Percentiles rank a stretch among this genome's conserved stretches.
Evolutionary conservation across 768 basidiomycete species (phyloP).

Genomic region (Boletus rufocinnamomeus): DNA sequence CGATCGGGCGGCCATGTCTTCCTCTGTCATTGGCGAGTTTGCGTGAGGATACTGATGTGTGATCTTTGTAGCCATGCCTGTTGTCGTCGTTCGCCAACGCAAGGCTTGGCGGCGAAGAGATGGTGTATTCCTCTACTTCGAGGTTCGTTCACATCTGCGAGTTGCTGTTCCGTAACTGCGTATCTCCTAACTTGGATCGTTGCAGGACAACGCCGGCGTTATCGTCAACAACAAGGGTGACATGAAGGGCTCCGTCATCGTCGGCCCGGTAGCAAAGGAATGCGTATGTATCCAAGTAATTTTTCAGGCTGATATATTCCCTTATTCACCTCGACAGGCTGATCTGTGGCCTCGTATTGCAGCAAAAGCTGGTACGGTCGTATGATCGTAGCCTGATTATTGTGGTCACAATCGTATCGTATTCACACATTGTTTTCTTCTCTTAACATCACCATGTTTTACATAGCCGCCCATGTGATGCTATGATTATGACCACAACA

Average conservation of each 20-base stretch:
- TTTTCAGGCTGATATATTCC: neutral
- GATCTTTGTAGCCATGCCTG: slow-evolving; percentile 79
- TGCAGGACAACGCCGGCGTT: slow-evolving; percentile 90
- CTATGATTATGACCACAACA: slow-evolving; percentile 23
- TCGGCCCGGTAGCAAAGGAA: slow-evolving; percentile 99
- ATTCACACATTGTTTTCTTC: slow-evolving; percentile 3
- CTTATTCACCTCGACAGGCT: slow-evolving; percentile 51
- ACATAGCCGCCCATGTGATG: slow-evolving; percentile 22
- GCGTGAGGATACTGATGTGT: slow-evolving; percentile 9
- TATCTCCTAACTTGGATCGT: neutral
- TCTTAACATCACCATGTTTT: slow-evolving; percentile 14
- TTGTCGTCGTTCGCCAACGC: slow-evolving; percentile 95
- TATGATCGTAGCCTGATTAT: slow-evolving; percentile 50
- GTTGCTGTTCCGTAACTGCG: neutral
- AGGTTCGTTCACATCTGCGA: slow-evolving; percentile 47
- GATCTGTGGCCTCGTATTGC: slow-evolving; percentile 99
- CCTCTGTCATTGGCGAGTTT: neutral
- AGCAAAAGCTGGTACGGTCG: slow-evolving; percentile 97
- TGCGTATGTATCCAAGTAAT: slow-evolving; percentile 60
- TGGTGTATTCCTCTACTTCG: slow-evolving; percentile 98
- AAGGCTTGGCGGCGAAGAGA: slow-evolving; percentile 98
- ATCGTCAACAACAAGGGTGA: slow-evolving; percentile 99
- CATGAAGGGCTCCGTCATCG: slow-evolving; percentile 99
- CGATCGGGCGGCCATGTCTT: neutral
- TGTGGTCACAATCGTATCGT: slow-evolving; percentile 15